Base-by-base conservation (phyloP, 176 grass and related monocot genomes). In the Aegilops speltoides region DNA sequence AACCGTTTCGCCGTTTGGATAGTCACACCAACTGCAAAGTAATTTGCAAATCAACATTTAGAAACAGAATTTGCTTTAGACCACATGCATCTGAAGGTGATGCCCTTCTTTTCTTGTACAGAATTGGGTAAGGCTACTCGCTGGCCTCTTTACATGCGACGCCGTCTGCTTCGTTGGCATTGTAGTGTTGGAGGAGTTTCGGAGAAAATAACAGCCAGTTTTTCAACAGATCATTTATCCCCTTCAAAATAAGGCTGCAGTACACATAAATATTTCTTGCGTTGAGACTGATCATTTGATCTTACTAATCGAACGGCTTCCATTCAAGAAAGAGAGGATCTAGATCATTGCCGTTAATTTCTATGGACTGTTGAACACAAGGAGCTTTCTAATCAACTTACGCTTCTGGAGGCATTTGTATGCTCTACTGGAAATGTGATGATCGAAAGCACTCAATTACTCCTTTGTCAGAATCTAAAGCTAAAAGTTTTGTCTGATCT, bases 401-500 rank as follows among this genome's bases (percentile, higher is more conserved):
- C 64, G 50, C 45, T 38, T 72, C 28, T 29, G 50, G 72, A 82
- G 26, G 73, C 64, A 71, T 78, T 77, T 77, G 52, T 48, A 63
- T 46, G 64, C 29, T 59, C 74, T 24, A 82, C 48, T 34, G 43
- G 26, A 86, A 81, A 86, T 33, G 37, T 81, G 85, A 50, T 68
- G 74, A 86, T 83, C 56, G 34, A 68, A 61, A 36, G 26, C 75
- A 61, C 57, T 92, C 67, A 26, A 67, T 71, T 82, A 40, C 48
- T 92, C 57, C 78, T 86, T 89, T 86, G 75, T 86, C 46, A 76
- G 67, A 83, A 83, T 77, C 43, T 79, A 87, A 84, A 89, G 80
- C 63, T 86, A 83, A 84, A 84, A 84, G 61, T 80, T 84, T 79
- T 92, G 91, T 87, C 84, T 89, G 84, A 83, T 87, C 84, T 89